Base-by-base conservation (phyloP, 371 early-diverging fungal genomes). In the Mortierella sp. region DNA sequence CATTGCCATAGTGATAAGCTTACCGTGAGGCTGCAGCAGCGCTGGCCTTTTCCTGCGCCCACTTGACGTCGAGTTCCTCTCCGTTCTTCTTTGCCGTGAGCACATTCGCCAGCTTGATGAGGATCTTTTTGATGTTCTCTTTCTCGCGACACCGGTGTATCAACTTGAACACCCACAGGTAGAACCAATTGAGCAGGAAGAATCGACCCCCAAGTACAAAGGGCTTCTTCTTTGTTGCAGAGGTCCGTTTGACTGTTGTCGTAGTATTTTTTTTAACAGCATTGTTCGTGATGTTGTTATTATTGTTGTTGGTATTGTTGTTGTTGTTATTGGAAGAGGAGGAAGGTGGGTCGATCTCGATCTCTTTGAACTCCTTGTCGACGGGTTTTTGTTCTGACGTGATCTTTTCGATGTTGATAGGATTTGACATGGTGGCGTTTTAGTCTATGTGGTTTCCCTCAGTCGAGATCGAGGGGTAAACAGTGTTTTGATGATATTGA, bases 131-230 rank as follows among this genome's bases (percentile, higher is more conserved):
- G 58, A 74, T 41, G 37, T 67, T 71, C 45, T 64, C 66, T 58
- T 77, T 76, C 31, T 69, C 37, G 14, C 74, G 72, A 48, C 79
- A 71, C 31, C 64, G 65, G 29, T 68, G 65, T n/a, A 85, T 72
- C 26, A 85, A 41, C 2, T 43, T 72, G 44, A 85, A 85, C 48
- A 61, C 74, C 85, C 79, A 85, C 11, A 85, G 55, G 31, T 85
- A 74, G 48, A 85, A 45, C 85, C 85, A 85, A 14, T 77, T 71
- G 22, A 79, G 69, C 11, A 85, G 34, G 53, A 85, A 85, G 61
- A 85, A 74, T 9, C 66, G 64, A 4, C 45, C 77, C 11, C 74
- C 74, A 34, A 85, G 73, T 4, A 74, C n/a, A 64, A 79, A 85
- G 2, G 79, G 79, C 24, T 43, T 43, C 31, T 41, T 68, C 14